Conservation (phyloP, 2,329 filamentous ascomycete species). For the Aspergillus sp. region DNA sequence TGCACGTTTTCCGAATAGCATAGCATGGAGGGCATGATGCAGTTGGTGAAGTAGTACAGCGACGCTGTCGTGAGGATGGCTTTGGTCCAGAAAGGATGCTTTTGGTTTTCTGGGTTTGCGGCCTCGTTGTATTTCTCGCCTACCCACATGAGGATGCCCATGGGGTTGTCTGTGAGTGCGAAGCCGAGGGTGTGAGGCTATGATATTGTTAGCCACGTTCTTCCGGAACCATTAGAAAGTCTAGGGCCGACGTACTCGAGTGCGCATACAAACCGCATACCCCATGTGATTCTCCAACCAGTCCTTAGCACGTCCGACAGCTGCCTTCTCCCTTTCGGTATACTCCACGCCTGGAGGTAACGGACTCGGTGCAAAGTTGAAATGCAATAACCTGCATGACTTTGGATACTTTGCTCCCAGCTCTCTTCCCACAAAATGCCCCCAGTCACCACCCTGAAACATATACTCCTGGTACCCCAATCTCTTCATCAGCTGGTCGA, state of each 20-base stretch:
- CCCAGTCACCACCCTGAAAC: conserved; percentile 6
- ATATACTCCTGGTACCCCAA: conserved; percentile 5
- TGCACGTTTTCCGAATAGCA: conserved; percentile 4
- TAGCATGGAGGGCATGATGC: conserved; percentile 6
- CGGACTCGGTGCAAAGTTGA: conserved; percentile 2
- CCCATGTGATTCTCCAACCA: conserved; percentile 6
- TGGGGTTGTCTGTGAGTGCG: conserved; percentile 5
- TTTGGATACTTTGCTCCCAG: conserved; percentile 2
- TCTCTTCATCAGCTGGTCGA: conserved; percentile 2
- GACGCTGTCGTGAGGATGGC: conserved; percentile 5
- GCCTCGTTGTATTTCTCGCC: conserved; percentile 6
- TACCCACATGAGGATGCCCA: conserved; percentile 5
- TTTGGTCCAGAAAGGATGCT: conserved; percentile 1
- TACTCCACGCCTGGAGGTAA: neutral
- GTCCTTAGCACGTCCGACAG: neutral
- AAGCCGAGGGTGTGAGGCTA: conserved; percentile 5
- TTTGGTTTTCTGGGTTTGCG: conserved; percentile 1
- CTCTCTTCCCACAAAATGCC: conserved; percentile 4
- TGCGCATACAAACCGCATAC: conserved; percentile 7
- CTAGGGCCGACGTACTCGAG: neutral
- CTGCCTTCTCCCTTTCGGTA: conserved; percentile 1
- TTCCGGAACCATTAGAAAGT: neutral
- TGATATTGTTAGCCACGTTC: neutral
- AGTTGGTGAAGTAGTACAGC: conserved; percentile 6
- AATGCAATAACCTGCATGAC: conserved; percentile 2